Conservation (phyloP, 805 yeast species). For the Komagataella pastoris region DNA sequence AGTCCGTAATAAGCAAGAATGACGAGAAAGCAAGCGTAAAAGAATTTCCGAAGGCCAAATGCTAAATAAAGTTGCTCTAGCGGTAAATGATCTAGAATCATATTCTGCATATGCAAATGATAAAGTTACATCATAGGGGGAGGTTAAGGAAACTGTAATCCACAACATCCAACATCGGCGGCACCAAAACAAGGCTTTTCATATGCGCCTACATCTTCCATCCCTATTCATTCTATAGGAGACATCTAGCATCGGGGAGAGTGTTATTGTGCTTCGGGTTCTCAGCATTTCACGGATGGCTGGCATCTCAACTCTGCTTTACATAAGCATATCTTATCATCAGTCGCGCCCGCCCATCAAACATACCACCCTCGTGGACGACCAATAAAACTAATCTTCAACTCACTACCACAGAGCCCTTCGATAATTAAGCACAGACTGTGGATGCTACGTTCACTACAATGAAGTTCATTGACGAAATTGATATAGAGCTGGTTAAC, state of each 20-base stretch:
- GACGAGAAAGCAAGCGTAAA: background rate
- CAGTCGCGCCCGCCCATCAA: background rate
- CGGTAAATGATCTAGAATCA: background rate
- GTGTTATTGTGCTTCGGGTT: background rate
- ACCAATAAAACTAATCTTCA: background rate
- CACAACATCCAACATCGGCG: background rate
- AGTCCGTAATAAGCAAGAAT: background rate
- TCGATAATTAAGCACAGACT: background rate
- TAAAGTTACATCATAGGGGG: background rate
- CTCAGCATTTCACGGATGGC: background rate
- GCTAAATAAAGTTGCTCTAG: background rate
- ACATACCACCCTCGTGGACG: background rate
- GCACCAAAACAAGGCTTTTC: background rate
- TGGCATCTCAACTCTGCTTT: background rate
- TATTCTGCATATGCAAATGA: background rate
- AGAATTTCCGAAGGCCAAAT: background rate
- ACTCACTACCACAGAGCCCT: background rate
- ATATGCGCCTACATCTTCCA: background rate
- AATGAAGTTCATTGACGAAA: slow-evolving; percentile 73
- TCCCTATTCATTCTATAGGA: background rate
- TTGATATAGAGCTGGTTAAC: slow-evolving; percentile 83
- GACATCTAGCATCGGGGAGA: background rate
- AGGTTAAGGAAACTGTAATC: background rate
- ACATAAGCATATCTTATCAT: background rate
- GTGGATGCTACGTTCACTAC: background rate